Base-by-base conservation (phyloP, 371 early-diverging fungal genomes). In the Encephalitozoon intestinalis region DNA sequence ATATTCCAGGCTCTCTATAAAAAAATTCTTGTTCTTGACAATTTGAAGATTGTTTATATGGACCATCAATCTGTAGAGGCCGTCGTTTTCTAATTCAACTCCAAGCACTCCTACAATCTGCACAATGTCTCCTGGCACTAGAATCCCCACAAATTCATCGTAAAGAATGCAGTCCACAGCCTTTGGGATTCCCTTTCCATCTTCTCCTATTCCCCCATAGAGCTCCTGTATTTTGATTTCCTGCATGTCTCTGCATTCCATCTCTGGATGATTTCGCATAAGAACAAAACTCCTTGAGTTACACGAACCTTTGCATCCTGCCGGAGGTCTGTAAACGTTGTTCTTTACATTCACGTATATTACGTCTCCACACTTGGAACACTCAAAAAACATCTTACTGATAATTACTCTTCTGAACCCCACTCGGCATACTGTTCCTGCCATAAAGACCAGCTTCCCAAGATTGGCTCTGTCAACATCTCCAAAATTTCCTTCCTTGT, bases 41-140 rank as follows among this genome's bases (percentile, higher is more conserved):
- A 76, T 53, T 4, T 68, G 2, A 9, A 82, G 11, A 46, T 81
- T 79, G 63, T 82, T 84, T 12, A 63, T 76, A 11, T 78, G 30
- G 23, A 84, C 69, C 15, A 49, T 70, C 30, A 83, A 15, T 49
- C 73, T 80, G 63, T 83, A 84, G 34, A 69, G 44, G 15, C 63
- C 76, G 9, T 70, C 68, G 21, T 31, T 78, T 25, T 70, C 78
- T 6, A 68, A 67, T 50, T 78, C 78, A 15, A 79, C 81, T 34
- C 63, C 73, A 9, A 82, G 76, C 26, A 70, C 74, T 28, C 85
- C 85, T 26, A 77, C 52, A 18, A 81, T 28, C 43, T 64, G 49
- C 31, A 84, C 64, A 34, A 77, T 70, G 67, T 84, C 85, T 2
- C 85, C 85, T 54, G 83, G 83, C 0, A 75, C 52, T 11, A 82